Base-by-base conservation (phyloP, 352 stramenopile genomes). In the Phytophthora hibernalis region DNA sequence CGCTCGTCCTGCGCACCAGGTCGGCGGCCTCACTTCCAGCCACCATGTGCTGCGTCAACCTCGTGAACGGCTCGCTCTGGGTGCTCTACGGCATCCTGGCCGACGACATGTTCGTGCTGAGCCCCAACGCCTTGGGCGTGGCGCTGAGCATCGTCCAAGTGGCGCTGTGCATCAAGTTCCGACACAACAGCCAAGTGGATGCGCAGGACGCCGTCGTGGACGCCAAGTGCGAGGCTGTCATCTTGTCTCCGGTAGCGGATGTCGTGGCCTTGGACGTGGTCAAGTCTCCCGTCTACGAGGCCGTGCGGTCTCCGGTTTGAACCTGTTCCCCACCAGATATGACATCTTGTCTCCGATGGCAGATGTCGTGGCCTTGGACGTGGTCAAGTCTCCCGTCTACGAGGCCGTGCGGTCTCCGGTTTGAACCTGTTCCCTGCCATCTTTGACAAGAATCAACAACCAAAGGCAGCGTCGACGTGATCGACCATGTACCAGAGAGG, bases 161-260 rank as follows among this genome's bases (percentile, higher is more conserved):
- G 65, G 31, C 16, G 8, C 50, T 85, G 11, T 83, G 76, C 57
- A n/a, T 79, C 22, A 72, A 75, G 26, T 88, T 76, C 61, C 64
- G 64, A 30, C 21, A 56, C 12, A 45, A 24, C 21, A 22, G 24
- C 24, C 24, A 31, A 13, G 11, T 53, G 30, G 47, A 38, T 24
- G 49, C 57, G 1, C 13, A 48, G 22, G 37, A 54, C 47, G 38
- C 9, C 10, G 31, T 47, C 15, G 47, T 49, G 33, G 28, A 52
- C 6, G n/a, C 42, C 9, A 72, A 72, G 21, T 65, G 50, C 43
- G 54, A 59, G 18, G 20, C 16, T 24, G 43, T 71, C 30, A 31
- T 49, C 10, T 18, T 72, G 21, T 56, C 65, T 7, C 52, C 58
- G 0, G 43, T 71, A 12, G n/a, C 55, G 45, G 62, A 37, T 1